Evolutionary conservation across 805 yeast species (phyloP).

Genomic region (Starmera quercuum): DNA sequence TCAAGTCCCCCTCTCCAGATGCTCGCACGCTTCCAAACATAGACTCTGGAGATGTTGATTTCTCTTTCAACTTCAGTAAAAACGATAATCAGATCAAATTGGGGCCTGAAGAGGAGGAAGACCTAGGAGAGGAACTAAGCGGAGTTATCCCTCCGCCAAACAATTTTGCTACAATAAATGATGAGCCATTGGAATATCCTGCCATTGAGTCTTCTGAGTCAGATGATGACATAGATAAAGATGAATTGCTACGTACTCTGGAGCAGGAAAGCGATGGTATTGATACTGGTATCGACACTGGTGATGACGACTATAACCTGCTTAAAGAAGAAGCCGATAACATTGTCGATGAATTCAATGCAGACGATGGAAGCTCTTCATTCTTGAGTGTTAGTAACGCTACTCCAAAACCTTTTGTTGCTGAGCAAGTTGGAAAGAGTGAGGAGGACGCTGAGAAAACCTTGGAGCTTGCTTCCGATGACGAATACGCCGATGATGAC

Average conservation of each 20-base stretch:
- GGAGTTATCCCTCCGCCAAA: slow-evolving; percentile 10
- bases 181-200: slow-evolving; percentile 16
- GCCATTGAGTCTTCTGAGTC: slow-evolving; percentile 29
- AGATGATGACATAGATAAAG: slow-evolving; percentile 55
- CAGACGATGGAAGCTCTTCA: slow-evolving; percentile 18
- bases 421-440: slow-evolving; percentile 26
- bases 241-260: slow-evolving; percentile 31
- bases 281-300: slow-evolving; percentile 28
- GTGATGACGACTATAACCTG: slow-evolving; percentile 27
- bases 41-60: slow-evolving; percentile 34
- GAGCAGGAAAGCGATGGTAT: slow-evolving; percentile 26
- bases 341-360: slow-evolving; percentile 28
- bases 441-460: slow-evolving; percentile 36
- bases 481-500: slow-evolving; percentile 16
- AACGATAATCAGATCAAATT: slow-evolving; percentile 28
- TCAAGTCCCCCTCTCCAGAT: slow-evolving; percentile 13
- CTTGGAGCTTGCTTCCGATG: slow-evolving; percentile 25
- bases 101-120: slow-evolving; percentile 16
- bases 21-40: slow-evolving; percentile 7
- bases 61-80: slow-evolving; percentile 33
- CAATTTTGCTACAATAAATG: slow-evolving; percentile 8
- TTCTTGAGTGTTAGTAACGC: slow-evolving; percentile 17
- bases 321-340: slow-evolving; percentile 36
- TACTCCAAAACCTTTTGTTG: slow-evolving; percentile 25
- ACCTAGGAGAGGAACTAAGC: slow-evolving; percentile 44